phyloP scores from a whole-genome alignment of 106 monocot species.

The Dioscorea alata region DNA sequence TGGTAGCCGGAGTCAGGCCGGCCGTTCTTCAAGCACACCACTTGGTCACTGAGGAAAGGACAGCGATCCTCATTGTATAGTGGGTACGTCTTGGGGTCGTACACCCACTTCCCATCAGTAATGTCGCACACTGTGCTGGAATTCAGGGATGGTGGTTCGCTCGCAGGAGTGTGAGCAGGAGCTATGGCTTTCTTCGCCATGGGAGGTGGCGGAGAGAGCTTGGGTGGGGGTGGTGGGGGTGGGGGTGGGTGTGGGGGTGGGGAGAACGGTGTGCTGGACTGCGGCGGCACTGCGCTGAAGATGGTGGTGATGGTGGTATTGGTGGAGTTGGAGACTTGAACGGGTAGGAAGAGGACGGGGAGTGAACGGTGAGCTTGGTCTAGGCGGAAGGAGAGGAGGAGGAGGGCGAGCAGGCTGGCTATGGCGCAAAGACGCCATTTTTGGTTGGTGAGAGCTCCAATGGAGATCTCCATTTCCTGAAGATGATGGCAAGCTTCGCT shows the following conservation, averaged over 20 bases:
- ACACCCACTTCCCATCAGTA: slow-evolving; percentile 35
- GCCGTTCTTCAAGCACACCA: slow-evolving; percentile 29
- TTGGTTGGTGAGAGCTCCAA: background rate
- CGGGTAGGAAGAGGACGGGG: background rate
- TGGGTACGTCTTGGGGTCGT: slow-evolving; percentile 17
- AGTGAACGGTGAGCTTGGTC: background rate
- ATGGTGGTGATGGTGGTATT: background rate
- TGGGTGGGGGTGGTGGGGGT: background rate
- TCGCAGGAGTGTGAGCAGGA: too few relatives aligned
- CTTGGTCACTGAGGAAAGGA: slow-evolving; percentile 34
- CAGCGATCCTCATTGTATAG: slow-evolving; percentile 15
- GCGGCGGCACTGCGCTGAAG: background rate
- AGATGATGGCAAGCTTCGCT: too few relatives aligned
- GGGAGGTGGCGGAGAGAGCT: background rate
- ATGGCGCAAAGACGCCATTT: slow-evolving; percentile 18
- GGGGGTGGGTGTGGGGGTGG: background rate
- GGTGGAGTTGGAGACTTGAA: background rate
- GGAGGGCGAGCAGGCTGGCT: slow-evolving; percentile 5
- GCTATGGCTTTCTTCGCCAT: too few relatives aligned
- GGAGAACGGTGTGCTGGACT: background rate
- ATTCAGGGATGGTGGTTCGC: too few relatives aligned
- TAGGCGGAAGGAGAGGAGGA: background rate
- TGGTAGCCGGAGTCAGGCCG: slow-evolving; percentile 32
- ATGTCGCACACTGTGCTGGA: slow-evolving; percentile 18
- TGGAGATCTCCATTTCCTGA: background rate